phyloP scores from a whole-genome alignment of 495 filamentous ascomycete species.

The Podospora pseudopauciseta region DNA sequence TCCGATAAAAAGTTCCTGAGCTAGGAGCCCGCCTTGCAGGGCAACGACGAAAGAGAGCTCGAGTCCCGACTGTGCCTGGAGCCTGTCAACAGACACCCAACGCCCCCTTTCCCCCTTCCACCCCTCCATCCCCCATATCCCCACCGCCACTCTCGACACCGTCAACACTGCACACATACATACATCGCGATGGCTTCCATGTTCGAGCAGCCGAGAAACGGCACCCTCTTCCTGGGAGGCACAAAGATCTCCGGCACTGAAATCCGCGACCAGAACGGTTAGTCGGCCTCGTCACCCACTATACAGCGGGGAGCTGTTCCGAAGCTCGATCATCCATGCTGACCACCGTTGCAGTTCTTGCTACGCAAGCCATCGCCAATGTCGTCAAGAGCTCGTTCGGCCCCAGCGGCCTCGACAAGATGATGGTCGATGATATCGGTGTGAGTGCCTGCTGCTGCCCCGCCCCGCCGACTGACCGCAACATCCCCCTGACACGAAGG shows the following conservation, averaged over 20 bases:
- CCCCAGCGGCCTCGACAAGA: constrained; percentile 95
- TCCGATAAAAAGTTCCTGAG: constrained; percentile 35
- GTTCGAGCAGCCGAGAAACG: constrained; percentile 85
- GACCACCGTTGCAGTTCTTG: constrained; percentile 62
- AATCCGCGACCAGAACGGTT: constrained; percentile 94
- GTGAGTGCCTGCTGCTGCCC: constrained; percentile 47
- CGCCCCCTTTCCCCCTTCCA: constrained; percentile 8
- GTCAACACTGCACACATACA: constrained; percentile 6
- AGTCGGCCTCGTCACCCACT: constrained; percentile 27
- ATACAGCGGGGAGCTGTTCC: constrained; percentile 4
- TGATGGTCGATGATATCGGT: constrained; percentile 99
- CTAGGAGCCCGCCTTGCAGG: constrained; percentile 19
- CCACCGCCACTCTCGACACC: constrained; percentile 7
- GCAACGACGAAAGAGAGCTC: constrained; percentile 13
- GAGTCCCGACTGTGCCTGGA: constrained; percentile 32
- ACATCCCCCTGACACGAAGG: constrained; percentile 16
- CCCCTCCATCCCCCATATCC: constrained; percentile 4
- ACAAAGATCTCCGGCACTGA: constrained; percentile 93
- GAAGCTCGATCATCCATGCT: constrained; percentile 19
- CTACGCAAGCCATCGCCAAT: constrained; percentile 96
- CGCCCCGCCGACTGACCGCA: constrained; percentile 12
- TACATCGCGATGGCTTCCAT: constrained; percentile 69
- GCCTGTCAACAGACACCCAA: constrained; percentile 26
- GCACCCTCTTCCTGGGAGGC: constrained; percentile 87
- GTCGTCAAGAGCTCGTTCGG: constrained; percentile 98